These are phyloP conservation scores for Cenchrus americanus DNA, from an alignment of 176 grass and related monocot genomes.

Conservation along the genomic window DNA sequence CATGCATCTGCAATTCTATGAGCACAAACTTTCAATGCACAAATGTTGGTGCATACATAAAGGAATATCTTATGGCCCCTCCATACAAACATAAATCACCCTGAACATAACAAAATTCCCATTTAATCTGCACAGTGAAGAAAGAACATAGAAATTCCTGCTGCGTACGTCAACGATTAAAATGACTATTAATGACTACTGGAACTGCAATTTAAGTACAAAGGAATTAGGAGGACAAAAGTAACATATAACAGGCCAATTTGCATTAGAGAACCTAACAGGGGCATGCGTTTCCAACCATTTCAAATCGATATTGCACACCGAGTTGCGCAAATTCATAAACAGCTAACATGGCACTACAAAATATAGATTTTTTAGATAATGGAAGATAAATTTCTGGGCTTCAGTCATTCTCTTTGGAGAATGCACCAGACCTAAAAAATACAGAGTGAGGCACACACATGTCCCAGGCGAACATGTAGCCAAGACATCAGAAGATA, in stretches of 20 bases:
- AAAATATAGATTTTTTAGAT: no score
- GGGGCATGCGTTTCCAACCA: neutral
- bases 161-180: no score
- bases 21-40: neutral
- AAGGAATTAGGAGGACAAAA: neutral
- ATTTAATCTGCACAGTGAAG: neutral
- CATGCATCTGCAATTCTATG: no score
- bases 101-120: neutral
- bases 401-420: no score
- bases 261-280: neutral
- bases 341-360: no score
- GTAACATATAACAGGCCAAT: neutral
- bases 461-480: no score
- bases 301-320: neutral
- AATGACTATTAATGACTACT: neutral
- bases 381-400: no score
- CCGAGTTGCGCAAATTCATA: neutral
- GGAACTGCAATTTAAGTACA: neutral
- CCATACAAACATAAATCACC: neutral
- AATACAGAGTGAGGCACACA: no score
- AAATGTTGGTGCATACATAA: neutral
- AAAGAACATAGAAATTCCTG: no score
- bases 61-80: neutral
- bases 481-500: no score
- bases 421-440: no score